A percentile compares a stretch with the other conserved stretches of the same genome.
These are phyloP conservation scores for Ampelomyces quisqualis DNA, from an alignment of 2,329 filamentous ascomycete species.

Conservation along the genomic window DNA sequence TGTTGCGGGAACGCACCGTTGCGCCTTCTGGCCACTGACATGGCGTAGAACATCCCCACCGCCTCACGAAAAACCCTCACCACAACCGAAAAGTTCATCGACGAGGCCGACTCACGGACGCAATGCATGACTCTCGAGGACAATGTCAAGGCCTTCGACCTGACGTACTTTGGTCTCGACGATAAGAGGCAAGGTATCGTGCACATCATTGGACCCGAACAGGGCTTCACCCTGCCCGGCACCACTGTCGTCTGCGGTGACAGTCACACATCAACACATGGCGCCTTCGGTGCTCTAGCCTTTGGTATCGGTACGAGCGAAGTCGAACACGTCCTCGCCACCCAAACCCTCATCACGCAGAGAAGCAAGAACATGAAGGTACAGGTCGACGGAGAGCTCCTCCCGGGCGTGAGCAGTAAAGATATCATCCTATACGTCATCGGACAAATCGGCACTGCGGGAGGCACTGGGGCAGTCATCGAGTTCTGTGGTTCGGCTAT, in stretches of 20 bases:
- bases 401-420: constrained; percentile 91
- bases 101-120: constrained; percentile 87
- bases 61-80: constrained; percentile 88
- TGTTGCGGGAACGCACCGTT: background rate
- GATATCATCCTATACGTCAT: constrained; percentile 93
- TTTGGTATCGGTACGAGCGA: constrained; percentile 98
- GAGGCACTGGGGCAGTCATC: constrained; percentile 90
- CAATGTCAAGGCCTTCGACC: constrained; percentile 93
- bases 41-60: constrained; percentile 81
- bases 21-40: constrained; percentile 6
- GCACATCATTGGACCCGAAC: constrained; percentile 96
- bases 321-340: constrained; percentile 96
- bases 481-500: constrained; percentile 98
- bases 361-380: constrained; percentile 99
- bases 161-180: constrained; percentile 95
- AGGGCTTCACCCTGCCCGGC: constrained; percentile 95
- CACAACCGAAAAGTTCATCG: constrained; percentile 89
- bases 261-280: constrained; percentile 97
- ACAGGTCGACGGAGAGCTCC: constrained; percentile 86
- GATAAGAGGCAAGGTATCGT: constrained; percentile 98
- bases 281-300: constrained; percentile 89
- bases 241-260: constrained; percentile 98
- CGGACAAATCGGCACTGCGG: constrained; percentile 89
- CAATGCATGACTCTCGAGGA: constrained; percentile 96
- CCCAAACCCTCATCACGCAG: constrained; percentile 91